Percentiles rank a stretch among this genome's conserved stretches.
phyloP scores from a whole-genome alignment of 495 filamentous ascomycete genomes.

The Jackrogersella minutella region DNA sequence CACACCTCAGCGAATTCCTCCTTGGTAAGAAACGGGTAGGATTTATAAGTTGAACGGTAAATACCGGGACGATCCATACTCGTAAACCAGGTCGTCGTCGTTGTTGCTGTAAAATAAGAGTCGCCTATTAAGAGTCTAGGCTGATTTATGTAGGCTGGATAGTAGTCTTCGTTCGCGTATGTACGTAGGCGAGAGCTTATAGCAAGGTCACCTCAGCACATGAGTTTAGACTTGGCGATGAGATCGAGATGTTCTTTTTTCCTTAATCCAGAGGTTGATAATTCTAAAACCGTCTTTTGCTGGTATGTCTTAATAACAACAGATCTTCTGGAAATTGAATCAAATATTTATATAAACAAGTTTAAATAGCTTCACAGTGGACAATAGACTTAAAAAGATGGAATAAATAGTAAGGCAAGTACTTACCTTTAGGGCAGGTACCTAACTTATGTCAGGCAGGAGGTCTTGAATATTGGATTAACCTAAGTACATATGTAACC shows the following conservation, averaged over 20 bases:
- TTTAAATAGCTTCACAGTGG: neutral
- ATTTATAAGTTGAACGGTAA: conserved; percentile 41
- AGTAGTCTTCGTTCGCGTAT: neutral
- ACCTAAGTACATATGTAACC: too few relatives aligned
- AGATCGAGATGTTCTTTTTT: neutral
- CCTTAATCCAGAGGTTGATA: neutral
- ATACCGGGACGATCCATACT: conserved; percentile 13
- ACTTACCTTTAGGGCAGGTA: too few relatives aligned
- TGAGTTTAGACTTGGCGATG: neutral
- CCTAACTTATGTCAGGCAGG: too few relatives aligned
- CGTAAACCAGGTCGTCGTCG: neutral
- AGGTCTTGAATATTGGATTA: too few relatives aligned
- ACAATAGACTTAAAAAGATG: too few relatives aligned
- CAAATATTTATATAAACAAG: too few relatives aligned
- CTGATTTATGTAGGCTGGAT: neutral
- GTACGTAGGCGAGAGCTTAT: neutral
- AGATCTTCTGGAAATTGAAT: too few relatives aligned
- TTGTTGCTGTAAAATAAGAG: neutral
- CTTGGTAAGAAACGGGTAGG: conserved; percentile 64
- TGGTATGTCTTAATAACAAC: neutral
- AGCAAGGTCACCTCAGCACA: neutral
- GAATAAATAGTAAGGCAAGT: too few relatives aligned
- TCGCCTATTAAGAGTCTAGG: neutral
- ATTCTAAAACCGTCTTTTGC: neutral
- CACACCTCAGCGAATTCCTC: conserved; percentile 69